A percentile compares a stretch with the other conserved stretches of the same genome.
Conservation (phyloP, 2,329 filamentous ascomycete genomes). For the Epichloe baconii region DNA sequence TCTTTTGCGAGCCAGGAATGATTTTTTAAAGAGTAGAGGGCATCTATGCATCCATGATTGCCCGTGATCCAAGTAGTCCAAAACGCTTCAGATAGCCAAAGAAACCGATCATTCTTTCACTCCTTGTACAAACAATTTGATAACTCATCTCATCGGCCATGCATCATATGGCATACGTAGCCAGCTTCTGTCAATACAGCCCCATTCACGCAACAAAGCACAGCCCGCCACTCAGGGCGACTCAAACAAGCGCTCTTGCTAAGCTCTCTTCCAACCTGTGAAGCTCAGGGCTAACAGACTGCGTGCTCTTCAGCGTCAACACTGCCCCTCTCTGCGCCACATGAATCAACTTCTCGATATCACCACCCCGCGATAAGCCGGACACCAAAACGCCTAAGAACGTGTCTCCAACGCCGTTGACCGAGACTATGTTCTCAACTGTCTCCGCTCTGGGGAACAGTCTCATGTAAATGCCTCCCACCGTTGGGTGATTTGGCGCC, state of each 20-base stretch:
- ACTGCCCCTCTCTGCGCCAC: slow-evolving; percentile 73
- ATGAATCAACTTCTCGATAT: slow-evolving; percentile 51
- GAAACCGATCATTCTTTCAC: no score
- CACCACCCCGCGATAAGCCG: slow-evolving; percentile 50
- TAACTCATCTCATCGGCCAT: no score
- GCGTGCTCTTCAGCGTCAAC: slow-evolving; percentile 59
- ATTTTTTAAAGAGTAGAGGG: no score
- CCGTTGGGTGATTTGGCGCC: slow-evolving; percentile 33
- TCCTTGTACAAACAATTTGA: no score
- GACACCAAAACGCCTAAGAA: slow-evolving; percentile 79
- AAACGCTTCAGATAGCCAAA: no score
- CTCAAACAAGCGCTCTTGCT: slow-evolving; percentile 7
- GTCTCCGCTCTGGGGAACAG: slow-evolving; percentile 53
- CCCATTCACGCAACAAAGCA: no score
- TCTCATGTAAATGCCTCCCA: slow-evolving; percentile 74
- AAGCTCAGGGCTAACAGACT: slow-evolving; percentile 55
- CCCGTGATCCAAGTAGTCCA: no score
- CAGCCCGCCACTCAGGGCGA: background rate
- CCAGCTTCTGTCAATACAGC: no score
- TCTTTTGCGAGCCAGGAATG: no score
- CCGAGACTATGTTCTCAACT: slow-evolving; percentile 65
- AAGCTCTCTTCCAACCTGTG: slow-evolving; percentile 30
- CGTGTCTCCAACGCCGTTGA: slow-evolving; percentile 91
- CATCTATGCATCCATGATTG: no score
- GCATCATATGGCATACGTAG: no score